A percentile compares a stretch with the other conserved stretches of the same genome.
phyloP scores from a whole-genome alignment of 2,329 filamentous ascomycete species.

The Drechslerella dactyloides region DNA sequence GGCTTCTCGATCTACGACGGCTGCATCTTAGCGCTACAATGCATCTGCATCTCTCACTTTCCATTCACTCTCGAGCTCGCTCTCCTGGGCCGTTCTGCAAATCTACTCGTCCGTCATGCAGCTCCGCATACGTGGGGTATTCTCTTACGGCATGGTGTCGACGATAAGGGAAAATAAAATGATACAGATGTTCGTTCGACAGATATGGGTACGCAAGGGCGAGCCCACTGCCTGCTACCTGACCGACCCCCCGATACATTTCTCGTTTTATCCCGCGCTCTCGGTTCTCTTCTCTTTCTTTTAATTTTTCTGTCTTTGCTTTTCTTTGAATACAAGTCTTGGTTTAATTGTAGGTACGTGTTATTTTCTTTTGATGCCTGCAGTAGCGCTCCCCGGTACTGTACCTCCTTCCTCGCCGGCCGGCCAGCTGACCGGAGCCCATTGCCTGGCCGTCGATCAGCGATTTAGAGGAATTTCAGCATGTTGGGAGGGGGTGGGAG shows the following conservation, averaged over 20 bases:
- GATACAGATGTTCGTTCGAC: not conserved
- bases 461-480: constrained; percentile 17
- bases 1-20: not conserved
- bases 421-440: constrained; percentile 16
- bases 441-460: constrained; percentile 16
- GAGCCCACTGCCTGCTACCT: constrained; percentile 9
- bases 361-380: no score
- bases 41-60: constrained; percentile 5
- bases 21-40: no score
- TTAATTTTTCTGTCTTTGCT: not conserved
- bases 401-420: no score
- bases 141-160: constrained; percentile 8
- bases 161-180: constrained; percentile 15
- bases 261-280: constrained; percentile 8
- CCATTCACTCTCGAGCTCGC: constrained; percentile 18
- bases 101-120: constrained; percentile 27
- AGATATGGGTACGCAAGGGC: constrained; percentile 40
- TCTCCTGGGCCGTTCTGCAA: constrained; percentile 11
- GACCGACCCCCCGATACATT: constrained; percentile 4
- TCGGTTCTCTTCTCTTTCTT: not conserved
- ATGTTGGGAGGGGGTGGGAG: constrained; percentile 16
- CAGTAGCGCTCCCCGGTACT: no score
- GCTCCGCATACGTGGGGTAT: constrained; percentile 35
- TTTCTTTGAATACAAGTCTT: no score
- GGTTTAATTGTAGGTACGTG: no score